Evolutionary conservation across 495 filamentous ascomycete genomes (phyloP).

Genomic region (Clohesyomyces aquaticus): DNA sequence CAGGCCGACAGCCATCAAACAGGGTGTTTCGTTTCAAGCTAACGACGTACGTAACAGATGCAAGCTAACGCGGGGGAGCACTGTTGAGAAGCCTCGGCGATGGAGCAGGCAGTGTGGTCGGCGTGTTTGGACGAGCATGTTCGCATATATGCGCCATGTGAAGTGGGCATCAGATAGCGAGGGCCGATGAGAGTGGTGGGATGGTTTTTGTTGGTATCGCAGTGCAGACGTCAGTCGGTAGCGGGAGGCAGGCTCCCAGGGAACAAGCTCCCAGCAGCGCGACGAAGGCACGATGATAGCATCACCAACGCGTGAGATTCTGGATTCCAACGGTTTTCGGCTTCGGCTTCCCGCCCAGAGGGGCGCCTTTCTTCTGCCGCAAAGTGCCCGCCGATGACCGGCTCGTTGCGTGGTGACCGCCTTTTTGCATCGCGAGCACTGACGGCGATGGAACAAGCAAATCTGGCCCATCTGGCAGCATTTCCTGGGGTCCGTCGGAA

Average conservation of each 20-base stretch:
- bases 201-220: neutral
- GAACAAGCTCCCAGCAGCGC: too few species aligned
- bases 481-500: too few species aligned
- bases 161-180: neutral
- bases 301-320: constrained; percentile 12
- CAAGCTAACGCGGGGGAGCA: neutral
- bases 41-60: neutral
- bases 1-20: neutral
- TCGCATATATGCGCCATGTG: neutral
- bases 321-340: neutral
- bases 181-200: neutral
- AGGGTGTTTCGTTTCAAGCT: neutral
- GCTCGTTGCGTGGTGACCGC: neutral
- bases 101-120: too few species aligned
- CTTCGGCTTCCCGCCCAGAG: neutral
- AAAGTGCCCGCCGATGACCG: neutral
- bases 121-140: too few species aligned
- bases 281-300: constrained; percentile 6
- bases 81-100: neutral
- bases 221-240: neutral
- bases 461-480: too few species aligned
- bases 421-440: neutral
- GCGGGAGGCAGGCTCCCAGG: too few species aligned
- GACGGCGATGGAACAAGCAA: neutral
- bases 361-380: neutral